Conservation (phyloP, 768 basidiomycete species). For the Tubosaeta brunneosetosa region DNA sequence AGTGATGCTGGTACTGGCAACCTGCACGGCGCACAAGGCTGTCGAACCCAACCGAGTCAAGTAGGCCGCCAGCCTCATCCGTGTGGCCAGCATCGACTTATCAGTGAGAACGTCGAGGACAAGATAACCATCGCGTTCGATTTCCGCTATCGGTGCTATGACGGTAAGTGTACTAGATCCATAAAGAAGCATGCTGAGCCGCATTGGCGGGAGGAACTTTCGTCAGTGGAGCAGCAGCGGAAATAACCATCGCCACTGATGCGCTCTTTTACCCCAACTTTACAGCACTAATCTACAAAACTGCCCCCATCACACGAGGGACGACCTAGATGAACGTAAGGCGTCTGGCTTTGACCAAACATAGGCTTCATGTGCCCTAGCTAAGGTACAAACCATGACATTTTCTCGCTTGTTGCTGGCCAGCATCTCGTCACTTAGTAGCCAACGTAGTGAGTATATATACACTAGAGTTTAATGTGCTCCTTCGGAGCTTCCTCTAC, state of each 20-base stretch:
- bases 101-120: no score
- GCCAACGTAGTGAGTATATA: neutral
- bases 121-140: neutral
- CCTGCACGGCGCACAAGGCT: no score
- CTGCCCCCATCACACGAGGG: no score
- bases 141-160: neutral
- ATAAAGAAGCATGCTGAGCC: neutral
- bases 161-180: neutral
- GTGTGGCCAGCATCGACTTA: no score
- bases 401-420: neutral
- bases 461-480: neutral
- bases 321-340: neutral
- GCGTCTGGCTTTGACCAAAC: neutral
- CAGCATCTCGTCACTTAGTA: neutral
- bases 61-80: no score
- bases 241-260: neutral
- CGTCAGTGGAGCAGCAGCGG: neutral
- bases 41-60: no score
- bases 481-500: neutral
- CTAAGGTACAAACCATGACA: neutral
- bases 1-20: no score
- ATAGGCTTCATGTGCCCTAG: neutral
- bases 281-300: no score
- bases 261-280: no score
- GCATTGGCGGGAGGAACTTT: no score